Evolutionary conservation across 805 yeast genomes (phyloP), one percentile per base, ranked within the genome.

Genomic region (Wickerhamiella sorbophila): DNA sequence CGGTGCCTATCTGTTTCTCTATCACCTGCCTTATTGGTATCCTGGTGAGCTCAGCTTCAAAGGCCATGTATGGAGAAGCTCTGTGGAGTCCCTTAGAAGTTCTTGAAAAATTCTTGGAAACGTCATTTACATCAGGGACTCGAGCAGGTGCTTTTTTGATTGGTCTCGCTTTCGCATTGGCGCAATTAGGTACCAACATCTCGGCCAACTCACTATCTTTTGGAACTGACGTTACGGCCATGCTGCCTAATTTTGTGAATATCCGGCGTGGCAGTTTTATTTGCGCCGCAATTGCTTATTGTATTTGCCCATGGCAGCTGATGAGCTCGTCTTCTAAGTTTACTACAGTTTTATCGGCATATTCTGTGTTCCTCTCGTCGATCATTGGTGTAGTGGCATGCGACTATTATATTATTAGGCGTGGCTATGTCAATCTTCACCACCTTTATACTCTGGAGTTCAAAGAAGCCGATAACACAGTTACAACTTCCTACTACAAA

Each of bases 31-130:
- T 84, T 50, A 77, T 84, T 54, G 94, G 95, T 58, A 78, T 84
- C 46, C 64, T 84, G 47, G 84, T 84, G 20, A 74, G 88, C 24
- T 77, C 91, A 4, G 80, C 93, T 2, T 77, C 88, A 3, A 66
- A 75, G 29, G 56, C 69, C 3, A 58, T 84, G 50, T 83, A 75
- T 56, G 81, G 79, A 19, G 74, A 69, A 45, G 71, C 82, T 24
- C 72, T 71, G 54, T 84, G 95, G 95, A 72, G 79, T 38, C 95
- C 95, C 10, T 65, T 84, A 43, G 91, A 79, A 49, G 82, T 81
- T 4, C 64, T 84, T 50, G 69, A 69, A 10, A 63, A 72, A 40
- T 81, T 79, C 53, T 69, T 84, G 50, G 56, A 20, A 14, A 26
- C 38, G 2, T 81, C 81, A 52, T 41, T 52, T 32, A 47, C 55